A percentile compares a stretch with the other conserved stretches of the same genome.
Conservation (phyloP, 305 asterid genomes). For the Fraxinus latifolia region DNA sequence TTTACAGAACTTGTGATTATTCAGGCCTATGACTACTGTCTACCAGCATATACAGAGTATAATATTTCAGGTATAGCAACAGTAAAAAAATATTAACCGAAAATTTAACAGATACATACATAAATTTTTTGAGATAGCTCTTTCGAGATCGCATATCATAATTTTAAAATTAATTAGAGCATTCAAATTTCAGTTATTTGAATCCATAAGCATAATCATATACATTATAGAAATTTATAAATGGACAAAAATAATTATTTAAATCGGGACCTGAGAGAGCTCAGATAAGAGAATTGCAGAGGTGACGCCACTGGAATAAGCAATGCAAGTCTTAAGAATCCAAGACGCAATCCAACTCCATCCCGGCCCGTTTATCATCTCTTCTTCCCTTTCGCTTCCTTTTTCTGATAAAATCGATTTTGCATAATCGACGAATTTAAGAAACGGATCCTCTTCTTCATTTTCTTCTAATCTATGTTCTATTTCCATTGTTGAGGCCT, state of each 20-base stretch:
- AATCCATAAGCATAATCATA: not conserved
- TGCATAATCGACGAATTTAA: slow-evolving; percentile 58
- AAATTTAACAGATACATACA: not conserved
- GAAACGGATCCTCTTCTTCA: slow-evolving; percentile 56
- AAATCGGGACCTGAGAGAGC: slow-evolving; percentile 60
- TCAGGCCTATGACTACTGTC: not conserved
- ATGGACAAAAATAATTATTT: slow-evolving; percentile 1
- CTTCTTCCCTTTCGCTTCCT: slow-evolving; percentile 34
- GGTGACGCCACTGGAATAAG: slow-evolving; percentile 94
- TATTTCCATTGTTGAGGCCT: slow-evolving; percentile 47
- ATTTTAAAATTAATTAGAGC: not conserved
- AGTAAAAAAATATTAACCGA: not conserved
- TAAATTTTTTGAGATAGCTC: not conserved
- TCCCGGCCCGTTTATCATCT: slow-evolving; percentile 43
- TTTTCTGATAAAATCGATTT: slow-evolving; percentile 41
- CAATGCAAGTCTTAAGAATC: slow-evolving; percentile 66
- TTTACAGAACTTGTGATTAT: not conserved
- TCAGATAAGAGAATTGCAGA: slow-evolving; percentile 92
- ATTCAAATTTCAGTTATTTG: not conserved
- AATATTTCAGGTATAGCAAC: not conserved
- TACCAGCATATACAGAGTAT: not conserved
- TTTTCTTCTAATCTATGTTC: slow-evolving; percentile 30
- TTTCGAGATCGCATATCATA: not conserved
- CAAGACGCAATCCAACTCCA: slow-evolving; percentile 88
- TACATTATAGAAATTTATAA: not conserved